phyloP scores from a whole-genome alignment of 495 filamentous ascomycete species.

The Aspergillus hancockii region DNA sequence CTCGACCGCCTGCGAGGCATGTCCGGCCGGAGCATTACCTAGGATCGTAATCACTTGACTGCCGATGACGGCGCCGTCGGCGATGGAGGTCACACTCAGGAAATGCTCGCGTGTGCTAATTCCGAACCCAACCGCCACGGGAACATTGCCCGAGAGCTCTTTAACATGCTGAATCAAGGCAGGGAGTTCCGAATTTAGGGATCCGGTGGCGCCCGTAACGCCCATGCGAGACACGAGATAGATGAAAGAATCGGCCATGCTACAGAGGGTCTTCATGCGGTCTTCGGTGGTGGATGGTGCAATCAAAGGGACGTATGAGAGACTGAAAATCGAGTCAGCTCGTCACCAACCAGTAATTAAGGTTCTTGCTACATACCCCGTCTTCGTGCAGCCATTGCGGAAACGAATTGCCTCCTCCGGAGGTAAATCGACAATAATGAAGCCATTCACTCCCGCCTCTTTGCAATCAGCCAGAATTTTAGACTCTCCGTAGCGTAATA shows the following conservation, averaged over 20 bases:
- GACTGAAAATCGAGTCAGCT: constrained; percentile 37
- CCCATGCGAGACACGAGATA: constrained; percentile 99
- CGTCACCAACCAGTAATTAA: neutral
- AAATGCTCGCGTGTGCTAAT: constrained; percentile 96
- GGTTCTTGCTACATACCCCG: constrained; percentile 52
- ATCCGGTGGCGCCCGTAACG: constrained; percentile 87
- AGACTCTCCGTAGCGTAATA: constrained; percentile 91
- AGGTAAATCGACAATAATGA: constrained; percentile 95
- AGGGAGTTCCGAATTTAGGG: constrained; percentile 75
- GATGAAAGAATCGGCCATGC: constrained; percentile 97
- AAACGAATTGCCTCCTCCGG: constrained; percentile 96
- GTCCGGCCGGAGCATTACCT: constrained; percentile 65
- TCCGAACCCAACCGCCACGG: constrained; percentile 91
- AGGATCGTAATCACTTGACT: constrained; percentile 87
- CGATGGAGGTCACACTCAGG: constrained; percentile 73
- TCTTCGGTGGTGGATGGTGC: constrained; percentile 86
- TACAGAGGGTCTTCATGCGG: constrained; percentile 92
- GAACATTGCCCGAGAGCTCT: constrained; percentile 81
- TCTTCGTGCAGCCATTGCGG: constrained; percentile 75
- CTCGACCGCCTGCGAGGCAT: constrained; percentile 73
- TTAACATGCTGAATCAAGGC: constrained; percentile 84
- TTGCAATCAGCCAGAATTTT: constrained; percentile 81
- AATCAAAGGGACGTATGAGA: constrained; percentile 94
- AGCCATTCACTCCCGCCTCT: constrained; percentile 88
- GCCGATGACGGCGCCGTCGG: constrained; percentile 95